phyloP scores from a whole-genome alignment of 2,329 filamentous ascomycete species.

The Gyromitra esculenta region DNA sequence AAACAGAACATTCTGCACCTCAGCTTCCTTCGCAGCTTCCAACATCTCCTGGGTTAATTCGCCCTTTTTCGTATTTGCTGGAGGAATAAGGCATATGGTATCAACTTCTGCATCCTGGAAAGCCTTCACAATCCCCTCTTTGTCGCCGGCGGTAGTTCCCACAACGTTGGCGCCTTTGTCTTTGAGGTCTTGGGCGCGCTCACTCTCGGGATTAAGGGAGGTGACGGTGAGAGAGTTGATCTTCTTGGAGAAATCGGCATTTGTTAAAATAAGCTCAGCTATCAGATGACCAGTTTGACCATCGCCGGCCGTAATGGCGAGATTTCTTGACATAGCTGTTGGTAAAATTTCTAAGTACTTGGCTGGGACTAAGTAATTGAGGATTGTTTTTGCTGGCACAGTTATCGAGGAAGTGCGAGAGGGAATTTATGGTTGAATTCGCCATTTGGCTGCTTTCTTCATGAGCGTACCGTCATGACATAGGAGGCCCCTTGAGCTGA shows the following conservation, averaged over 20 bases:
- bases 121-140: slow-evolving; percentile 60
- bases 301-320: slow-evolving; percentile 65
- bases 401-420: background rate
- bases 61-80: slow-evolving; percentile 63
- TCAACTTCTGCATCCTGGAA: slow-evolving; percentile 63
- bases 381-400: background rate
- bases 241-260: slow-evolving; percentile 62
- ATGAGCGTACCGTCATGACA: slow-evolving; percentile 6
- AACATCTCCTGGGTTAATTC: slow-evolving; percentile 64
- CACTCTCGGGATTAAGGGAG: slow-evolving; percentile 61
- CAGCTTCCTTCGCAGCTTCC: slow-evolving; percentile 63
- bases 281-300: slow-evolving; percentile 67
- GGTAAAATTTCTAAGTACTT: background rate
- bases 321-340: slow-evolving; percentile 63
- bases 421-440: slow-evolving; percentile 17
- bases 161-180: slow-evolving; percentile 62
- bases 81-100: slow-evolving; percentile 65
- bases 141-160: slow-evolving; percentile 62
- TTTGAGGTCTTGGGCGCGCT: slow-evolving; percentile 62
- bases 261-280: slow-evolving; percentile 64
- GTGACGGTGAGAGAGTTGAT: slow-evolving; percentile 63
- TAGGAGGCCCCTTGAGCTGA: slow-evolving; percentile 7
- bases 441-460: background rate
- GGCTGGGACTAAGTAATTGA: background rate
- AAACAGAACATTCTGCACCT: slow-evolving; percentile 64